Base-by-base conservation (phyloP, 2,329 filamentous ascomycete genomes). In the Cytospora chrysosperma region DNA sequence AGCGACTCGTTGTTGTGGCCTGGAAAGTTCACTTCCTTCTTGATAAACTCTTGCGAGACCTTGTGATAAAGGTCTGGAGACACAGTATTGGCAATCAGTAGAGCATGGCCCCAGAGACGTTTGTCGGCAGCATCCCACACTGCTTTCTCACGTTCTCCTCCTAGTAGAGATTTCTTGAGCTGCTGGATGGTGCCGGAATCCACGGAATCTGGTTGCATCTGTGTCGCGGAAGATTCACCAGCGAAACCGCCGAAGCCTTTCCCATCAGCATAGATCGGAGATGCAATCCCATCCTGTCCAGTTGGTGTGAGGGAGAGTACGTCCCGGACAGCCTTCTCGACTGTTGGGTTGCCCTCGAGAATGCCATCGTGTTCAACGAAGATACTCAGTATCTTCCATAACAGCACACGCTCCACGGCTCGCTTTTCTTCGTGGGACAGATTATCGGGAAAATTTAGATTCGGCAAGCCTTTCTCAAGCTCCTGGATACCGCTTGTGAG, bases 81-180 rank as follows among this genome's bases (percentile, higher is more conserved):
- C 77, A 96, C 75, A 0, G 87, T 88, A 65, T 87, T 85, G 1
- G 95, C 90, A 40, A 99, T 89, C 24, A 99, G 82, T 84, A 99
- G 90, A 3, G 95, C 96, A 75, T 99, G 96, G 2, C 92, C 95
- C 96, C 96, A 99, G 3, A 99, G 80, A 56, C 93, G 87, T 74
- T 93, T 93, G 74, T 99, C 95, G 34, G 93, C 94, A 5, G 95
- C 93, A 67, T 90, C 83, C 94, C 94, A 98, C 0, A 96, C 91
- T 6, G 95, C 95, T 69, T 93, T 92, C 72, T 97, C 93, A 26
- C 93, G 86, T 54, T 98, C 89, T 12, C 96, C 95, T 61, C 85
- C 80, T 10, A 96, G 81, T 5, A 99, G 82, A 70, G 87, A 82
- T 53, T 83, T 87, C 30, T 91, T 89, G 54, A 98, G 82, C 63